phyloP scores from a whole-genome alignment of 1,284 basidiomycete genomes.

The Irpex lacteus region DNA sequence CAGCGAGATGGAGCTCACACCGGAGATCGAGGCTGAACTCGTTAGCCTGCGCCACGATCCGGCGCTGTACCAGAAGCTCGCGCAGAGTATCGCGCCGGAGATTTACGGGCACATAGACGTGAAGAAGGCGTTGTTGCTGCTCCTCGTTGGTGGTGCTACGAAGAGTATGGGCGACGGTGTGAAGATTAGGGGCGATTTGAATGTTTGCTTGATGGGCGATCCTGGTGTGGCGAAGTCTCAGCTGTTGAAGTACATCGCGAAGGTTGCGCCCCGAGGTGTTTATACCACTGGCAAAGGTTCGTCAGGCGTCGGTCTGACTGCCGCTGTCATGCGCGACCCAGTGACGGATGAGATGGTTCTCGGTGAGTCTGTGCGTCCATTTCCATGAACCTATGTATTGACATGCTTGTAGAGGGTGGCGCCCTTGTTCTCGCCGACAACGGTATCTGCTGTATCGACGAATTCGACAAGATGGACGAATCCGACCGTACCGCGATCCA shows the following conservation, averaged over 20 bases:
- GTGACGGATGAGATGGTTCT: constrained; percentile 99
- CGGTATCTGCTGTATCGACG: constrained; percentile 99
- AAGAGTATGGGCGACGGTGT: constrained; percentile 96
- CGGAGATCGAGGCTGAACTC: constrained; percentile 77
- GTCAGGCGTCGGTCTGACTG: constrained; percentile 97
- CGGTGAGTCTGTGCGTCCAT: constrained; percentile 51
- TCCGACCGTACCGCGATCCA: constrained; percentile 97
- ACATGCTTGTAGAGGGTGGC: constrained; percentile 80
- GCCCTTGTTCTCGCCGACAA: constrained; percentile 98
- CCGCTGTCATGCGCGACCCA: constrained; percentile 98
- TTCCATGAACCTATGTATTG: neutral
- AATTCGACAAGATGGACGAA: constrained; percentile 99
- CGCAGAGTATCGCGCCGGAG: constrained; percentile 93
- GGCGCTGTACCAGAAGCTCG: constrained; percentile 81
- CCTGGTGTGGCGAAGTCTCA: constrained; percentile 99
- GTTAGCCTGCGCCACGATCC: constrained; percentile 74
- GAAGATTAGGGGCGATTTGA: constrained; percentile 98
- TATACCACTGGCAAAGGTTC: constrained; percentile 99
- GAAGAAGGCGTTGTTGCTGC: constrained; percentile 93
- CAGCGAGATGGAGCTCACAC: constrained; percentile 89
- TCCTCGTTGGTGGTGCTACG: constrained; percentile 94
- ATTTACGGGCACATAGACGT: constrained; percentile 99
- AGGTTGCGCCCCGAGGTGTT: constrained; percentile 95
- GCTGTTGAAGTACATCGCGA: constrained; percentile 96
- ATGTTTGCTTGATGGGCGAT: constrained; percentile 98